phyloP scores from a whole-genome alignment of 2,329 filamentous ascomycete genomes.

The Fusarium neocosmosporiellum region DNA sequence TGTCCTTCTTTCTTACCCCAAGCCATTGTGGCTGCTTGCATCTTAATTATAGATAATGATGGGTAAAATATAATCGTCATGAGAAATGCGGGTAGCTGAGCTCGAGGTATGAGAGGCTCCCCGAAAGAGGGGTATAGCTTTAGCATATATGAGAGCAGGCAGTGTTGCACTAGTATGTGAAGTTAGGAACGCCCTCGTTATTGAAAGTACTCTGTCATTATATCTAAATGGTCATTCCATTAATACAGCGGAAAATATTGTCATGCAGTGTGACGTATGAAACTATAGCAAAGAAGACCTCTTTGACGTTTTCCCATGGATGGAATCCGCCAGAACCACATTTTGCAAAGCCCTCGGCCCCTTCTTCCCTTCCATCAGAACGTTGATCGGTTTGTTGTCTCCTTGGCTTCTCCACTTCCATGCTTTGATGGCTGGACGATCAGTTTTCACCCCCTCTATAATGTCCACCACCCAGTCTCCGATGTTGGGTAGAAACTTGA shows the following conservation, averaged over 20 bases:
- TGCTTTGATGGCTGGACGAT: neutral
- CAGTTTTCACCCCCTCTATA: slow-evolving; percentile 1
- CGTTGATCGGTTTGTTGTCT: neutral
- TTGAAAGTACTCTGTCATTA: too few species aligned
- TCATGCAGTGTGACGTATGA: neutral
- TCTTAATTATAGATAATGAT: too few species aligned
- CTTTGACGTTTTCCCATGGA: neutral
- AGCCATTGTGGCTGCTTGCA: too few species aligned
- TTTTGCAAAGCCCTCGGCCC: neutral
- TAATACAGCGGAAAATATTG: neutral
- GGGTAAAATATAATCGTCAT: too few species aligned
- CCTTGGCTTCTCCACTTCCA: neutral
- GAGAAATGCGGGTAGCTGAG: too few species aligned
- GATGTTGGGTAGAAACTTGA: slow-evolving; percentile 41
- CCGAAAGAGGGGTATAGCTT: too few species aligned
- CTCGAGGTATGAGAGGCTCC: too few species aligned
- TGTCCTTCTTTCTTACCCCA: too few species aligned
- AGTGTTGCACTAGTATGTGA: too few species aligned
- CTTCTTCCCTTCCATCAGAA: neutral
- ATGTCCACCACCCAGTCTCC: slow-evolving; percentile 17
- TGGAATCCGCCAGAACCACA: neutral
- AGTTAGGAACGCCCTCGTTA: too few species aligned
- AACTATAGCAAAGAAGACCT: neutral
- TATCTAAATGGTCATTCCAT: too few species aligned
- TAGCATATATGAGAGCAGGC: too few species aligned